These are phyloP conservation scores for Simmondsia chinensis DNA, from an alignment of 148 eudicot genomes.

Conservation along the genomic window DNA sequence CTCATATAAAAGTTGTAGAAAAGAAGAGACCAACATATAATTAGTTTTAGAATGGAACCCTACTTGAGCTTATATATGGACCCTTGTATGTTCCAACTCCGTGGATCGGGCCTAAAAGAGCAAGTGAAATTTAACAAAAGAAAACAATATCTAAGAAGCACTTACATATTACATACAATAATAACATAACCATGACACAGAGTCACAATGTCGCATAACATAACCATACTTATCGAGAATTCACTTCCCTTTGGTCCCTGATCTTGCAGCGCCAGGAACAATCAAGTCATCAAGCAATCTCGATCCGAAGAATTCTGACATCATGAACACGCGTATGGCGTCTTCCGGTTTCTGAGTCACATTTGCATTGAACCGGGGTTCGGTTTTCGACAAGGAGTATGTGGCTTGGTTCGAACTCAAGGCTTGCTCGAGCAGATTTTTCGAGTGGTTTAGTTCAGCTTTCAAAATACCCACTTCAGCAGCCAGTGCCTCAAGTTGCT, in stretches of 20 bases:
- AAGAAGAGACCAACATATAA: no score
- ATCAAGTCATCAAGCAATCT: neutral
- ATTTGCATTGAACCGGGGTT: neutral
- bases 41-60: no score
- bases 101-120: no score
- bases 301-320: neutral
- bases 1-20: no score
- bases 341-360: neutral
- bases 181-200: no score
- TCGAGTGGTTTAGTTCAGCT: no score
- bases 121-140: no score
- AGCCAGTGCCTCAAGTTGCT: conserved; percentile 8
- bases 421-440: conserved; percentile 8
- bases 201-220: no score
- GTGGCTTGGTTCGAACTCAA: neutral
- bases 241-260: neutral
- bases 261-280: neutral
- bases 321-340: neutral
- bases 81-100: no score
- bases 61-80: no score
- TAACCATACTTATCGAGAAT: neutral
- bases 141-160: no score
- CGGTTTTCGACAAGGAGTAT: neutral
- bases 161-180: no score
- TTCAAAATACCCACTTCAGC: conserved; percentile 12